Evolutionary conservation across 169 alveolate species (phyloP).

Genomic region (Eimeria tenella): DNA sequence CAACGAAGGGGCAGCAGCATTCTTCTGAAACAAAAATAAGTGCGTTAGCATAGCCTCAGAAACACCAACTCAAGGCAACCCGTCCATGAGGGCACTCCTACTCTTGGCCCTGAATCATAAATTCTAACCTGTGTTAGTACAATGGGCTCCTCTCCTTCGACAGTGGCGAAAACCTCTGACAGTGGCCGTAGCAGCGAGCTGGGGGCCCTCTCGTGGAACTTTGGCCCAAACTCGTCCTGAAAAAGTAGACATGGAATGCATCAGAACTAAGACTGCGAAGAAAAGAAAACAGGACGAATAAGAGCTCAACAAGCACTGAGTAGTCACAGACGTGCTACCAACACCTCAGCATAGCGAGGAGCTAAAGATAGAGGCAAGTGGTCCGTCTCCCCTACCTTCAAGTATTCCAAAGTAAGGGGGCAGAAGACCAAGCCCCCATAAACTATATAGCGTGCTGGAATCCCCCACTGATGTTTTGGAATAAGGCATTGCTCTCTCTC

Average conservation of each 20-base stretch:
- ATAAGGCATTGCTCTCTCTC: conserved; percentile 84
- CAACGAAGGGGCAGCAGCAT: background rate
- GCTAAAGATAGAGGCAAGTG: no score
- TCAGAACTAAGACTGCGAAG: background rate
- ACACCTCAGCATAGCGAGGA: no score
- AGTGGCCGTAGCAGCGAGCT: conserved; percentile 79
- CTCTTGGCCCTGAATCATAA: background rate
- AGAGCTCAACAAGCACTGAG: no score
- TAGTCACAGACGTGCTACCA: no score
- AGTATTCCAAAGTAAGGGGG: conserved; percentile 83
- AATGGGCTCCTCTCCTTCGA: conserved; percentile 77
- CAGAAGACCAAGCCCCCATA: conserved; percentile 90
- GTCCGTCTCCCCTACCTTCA: conserved; percentile 22
- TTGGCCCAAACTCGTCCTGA: conserved; percentile 79
- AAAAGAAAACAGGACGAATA: no score
- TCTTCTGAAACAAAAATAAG: background rate
- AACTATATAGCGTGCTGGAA: conserved; percentile 86
- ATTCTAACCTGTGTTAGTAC: conserved; percentile 70
- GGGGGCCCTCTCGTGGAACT: conserved; percentile 77
- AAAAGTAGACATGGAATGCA: background rate
- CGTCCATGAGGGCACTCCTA: background rate
- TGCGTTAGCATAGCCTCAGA: background rate
- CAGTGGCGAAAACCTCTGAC: conserved; percentile 69
- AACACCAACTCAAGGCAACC: background rate
- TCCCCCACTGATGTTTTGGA: conserved; percentile 91